A percentile compares a stretch with the other conserved stretches of the same genome.
These are phyloP conservation scores for Taxillus chinensis DNA, from an alignment of 164 flowering plant genomes.

Conservation along the genomic window DNA sequence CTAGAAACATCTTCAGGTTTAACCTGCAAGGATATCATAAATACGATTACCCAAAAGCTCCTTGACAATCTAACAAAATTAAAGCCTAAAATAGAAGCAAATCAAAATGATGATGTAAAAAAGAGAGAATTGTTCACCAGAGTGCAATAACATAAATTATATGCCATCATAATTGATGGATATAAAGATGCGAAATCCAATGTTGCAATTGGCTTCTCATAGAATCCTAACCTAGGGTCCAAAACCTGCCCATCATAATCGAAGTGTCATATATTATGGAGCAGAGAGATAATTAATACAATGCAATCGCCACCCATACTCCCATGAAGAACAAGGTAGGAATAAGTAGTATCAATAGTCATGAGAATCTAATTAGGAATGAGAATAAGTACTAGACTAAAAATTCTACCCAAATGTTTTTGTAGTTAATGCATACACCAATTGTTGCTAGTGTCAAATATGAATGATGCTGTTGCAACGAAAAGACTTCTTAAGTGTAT, in stretches of 20 bases:
- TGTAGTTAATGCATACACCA: too few species aligned
- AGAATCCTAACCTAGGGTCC: conserved; percentile 86
- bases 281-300: too few species aligned
- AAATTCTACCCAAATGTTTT: too few species aligned
- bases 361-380: too few species aligned
- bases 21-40: conserved; percentile 40
- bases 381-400: too few species aligned
- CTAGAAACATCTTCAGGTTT: conserved; percentile 74
- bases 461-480: too few species aligned
- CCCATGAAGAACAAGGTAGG: too few species aligned
- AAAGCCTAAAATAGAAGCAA: neutral
- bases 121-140: conserved; percentile 36
- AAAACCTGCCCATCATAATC: conserved; percentile 47
- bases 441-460: too few species aligned
- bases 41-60: neutral
- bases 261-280: neutral
- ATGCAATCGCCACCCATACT: too few species aligned
- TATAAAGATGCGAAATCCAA: conserved; percentile 97
- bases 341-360: too few species aligned
- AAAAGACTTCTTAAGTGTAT: too few species aligned
- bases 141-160: conserved; percentile 94
- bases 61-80: neutral
- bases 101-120: neutral
- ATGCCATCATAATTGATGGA: conserved; percentile 99
- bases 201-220: conserved; percentile 97